Conservation (phyloP, 495 filamentous ascomycete species). For the Lophium mytilinum region DNA sequence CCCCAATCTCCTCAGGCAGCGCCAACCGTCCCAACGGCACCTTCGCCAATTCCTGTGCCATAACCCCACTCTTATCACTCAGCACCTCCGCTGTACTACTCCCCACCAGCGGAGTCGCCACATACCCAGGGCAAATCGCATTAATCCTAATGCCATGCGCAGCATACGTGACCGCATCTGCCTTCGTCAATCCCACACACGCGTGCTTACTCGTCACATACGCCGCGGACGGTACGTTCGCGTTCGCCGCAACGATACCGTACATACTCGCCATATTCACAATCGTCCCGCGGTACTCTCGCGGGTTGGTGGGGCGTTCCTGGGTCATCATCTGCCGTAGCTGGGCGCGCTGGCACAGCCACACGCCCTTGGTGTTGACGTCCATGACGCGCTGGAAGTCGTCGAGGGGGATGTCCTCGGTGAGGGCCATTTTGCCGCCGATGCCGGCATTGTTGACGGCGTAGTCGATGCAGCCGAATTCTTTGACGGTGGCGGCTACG, state of each 20-base stretch:
- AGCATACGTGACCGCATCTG: conserved; percentile 41
- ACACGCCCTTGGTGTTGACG: conserved; percentile 43
- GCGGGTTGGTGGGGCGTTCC: conserved; percentile 26
- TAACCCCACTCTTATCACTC: conserved; percentile 21
- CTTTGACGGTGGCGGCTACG: conserved; percentile 26
- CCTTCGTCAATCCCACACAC: conserved; percentile 39
- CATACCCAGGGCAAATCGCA: conserved; percentile 43
- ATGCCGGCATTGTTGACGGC: conserved; percentile 30
- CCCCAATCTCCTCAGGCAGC: conserved; percentile 35
- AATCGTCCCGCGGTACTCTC: conserved; percentile 28
- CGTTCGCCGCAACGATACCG: conserved; percentile 21
- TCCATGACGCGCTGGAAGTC: conserved; percentile 39
- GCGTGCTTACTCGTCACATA: conserved; percentile 42
- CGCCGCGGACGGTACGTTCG: conserved; percentile 25
- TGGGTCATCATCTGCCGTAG: conserved; percentile 45
- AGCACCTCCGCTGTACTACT: conserved; percentile 7
- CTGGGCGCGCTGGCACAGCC: conserved; percentile 41
- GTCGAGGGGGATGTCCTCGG: conserved; percentile 30
- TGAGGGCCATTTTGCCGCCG: conserved; percentile 20
- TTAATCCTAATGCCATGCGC: conserved; percentile 43
- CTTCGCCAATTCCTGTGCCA: conserved; percentile 32
- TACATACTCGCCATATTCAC: conserved; percentile 32
- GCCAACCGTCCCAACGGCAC: conserved; percentile 30
- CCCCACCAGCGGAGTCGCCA: conserved; percentile 33
- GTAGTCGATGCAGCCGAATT: conserved; percentile 27